These are phyloP conservation scores for Aureobasidium mangrovei DNA, from an alignment of 2,329 filamentous ascomycete genomes.

Conservation along the genomic window DNA sequence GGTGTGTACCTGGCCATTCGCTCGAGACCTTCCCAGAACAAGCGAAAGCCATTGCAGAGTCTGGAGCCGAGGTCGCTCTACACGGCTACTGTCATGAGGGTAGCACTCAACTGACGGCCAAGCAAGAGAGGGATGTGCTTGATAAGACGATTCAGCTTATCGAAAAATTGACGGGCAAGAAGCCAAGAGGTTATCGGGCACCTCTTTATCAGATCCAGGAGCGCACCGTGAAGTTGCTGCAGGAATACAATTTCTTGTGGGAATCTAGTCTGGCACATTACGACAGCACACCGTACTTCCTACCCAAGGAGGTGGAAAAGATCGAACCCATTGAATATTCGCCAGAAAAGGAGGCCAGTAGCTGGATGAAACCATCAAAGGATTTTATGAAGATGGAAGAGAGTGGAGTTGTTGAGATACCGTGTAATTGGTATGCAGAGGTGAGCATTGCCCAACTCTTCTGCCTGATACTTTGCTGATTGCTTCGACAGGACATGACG, in stretches of 20 bases:
- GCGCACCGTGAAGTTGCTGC: conserved; percentile 40
- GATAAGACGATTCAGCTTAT: conserved; percentile 40
- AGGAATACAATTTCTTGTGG: conserved; percentile 43
- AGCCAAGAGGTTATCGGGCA: conserved; percentile 42
- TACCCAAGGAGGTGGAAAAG: conserved; percentile 32
- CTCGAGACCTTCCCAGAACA: conserved; percentile 49
- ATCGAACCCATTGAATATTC: conserved; percentile 36
- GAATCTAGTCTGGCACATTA: conserved; percentile 44
- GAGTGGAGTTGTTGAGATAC: conserved; percentile 37
- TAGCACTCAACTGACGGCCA: conserved; percentile 36
- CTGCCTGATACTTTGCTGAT: not conserved
- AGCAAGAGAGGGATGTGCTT: conserved; percentile 44
- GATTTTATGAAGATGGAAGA: conserved; percentile 22
- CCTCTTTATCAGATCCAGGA: conserved; percentile 45
- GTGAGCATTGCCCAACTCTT: not conserved
- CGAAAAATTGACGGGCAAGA: conserved; percentile 35
- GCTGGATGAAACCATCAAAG: conserved; percentile 39
- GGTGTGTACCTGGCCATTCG: conserved; percentile 53
- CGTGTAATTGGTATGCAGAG: conserved; percentile 44
- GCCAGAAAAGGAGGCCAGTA: conserved; percentile 27
- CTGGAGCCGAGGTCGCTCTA: conserved; percentile 45
- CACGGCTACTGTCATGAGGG: conserved; percentile 44
- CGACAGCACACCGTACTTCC: conserved; percentile 42
- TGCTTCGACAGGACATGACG: conserved; percentile 34
- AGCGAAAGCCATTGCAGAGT: conserved; percentile 42